Evolutionary conservation across 352 stramenopile genomes (phyloP).

Genomic region (Phytophthora nicotianae): DNA sequence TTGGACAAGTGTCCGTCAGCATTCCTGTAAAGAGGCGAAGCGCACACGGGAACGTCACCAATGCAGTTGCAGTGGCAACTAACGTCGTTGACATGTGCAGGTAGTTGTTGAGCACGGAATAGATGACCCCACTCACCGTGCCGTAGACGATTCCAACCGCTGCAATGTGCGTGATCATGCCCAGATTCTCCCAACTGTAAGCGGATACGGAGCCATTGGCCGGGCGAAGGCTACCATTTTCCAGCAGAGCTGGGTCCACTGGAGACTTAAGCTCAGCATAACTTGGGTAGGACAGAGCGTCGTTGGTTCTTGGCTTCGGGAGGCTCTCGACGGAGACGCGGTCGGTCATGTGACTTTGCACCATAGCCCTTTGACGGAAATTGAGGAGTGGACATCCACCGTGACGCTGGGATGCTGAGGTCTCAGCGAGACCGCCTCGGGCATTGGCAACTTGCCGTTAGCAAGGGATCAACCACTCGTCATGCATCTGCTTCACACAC

Average conservation of each 20-base stretch:
- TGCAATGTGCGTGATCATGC: conserved; percentile 48
- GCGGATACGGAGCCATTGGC: conserved; percentile 25
- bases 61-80: conserved; percentile 44
- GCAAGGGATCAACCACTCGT: conserved; percentile 8
- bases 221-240: conserved; percentile 25
- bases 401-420: background rate
- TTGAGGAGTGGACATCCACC: conserved; percentile 7
- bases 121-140: conserved; percentile 40
- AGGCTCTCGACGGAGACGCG: conserved; percentile 30
- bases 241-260: conserved; percentile 2
- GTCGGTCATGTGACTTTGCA: conserved; percentile 20
- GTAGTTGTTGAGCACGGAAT: conserved; percentile 66
- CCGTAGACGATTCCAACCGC: conserved; percentile 53
- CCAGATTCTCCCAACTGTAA: conserved; percentile 42
- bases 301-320: conserved; percentile 14
- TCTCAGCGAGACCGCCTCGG: background rate
- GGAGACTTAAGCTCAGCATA: conserved; percentile 36
- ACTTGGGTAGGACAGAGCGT: conserved; percentile 18
- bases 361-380: conserved; percentile 7
- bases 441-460: background rate
- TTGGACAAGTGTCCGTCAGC: conserved; percentile 72
- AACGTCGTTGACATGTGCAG: conserved; percentile 56
- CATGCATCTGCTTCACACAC: conserved; percentile 6
- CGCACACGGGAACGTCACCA: conserved; percentile 49
- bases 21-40: conserved; percentile 67